Percentiles rank a stretch among this genome's conserved stretches.
phyloP scores from a whole-genome alignment of 2,329 filamentous ascomycete species.

The Phyllachora maydis region DNA sequence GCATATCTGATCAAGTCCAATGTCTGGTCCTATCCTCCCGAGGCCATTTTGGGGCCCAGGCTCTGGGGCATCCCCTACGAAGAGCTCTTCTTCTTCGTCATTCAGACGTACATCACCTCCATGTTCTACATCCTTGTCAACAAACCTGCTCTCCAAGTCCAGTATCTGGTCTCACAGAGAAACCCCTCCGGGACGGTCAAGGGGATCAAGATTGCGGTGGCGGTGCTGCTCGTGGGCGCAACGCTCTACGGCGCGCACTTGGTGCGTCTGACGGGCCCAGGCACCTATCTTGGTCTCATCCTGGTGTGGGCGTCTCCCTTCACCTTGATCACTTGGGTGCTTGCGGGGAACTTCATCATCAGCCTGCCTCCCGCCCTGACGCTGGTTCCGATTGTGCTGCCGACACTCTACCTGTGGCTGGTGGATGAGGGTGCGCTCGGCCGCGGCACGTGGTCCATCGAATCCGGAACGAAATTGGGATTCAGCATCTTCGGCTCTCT shows the following conservation, averaged over 20 bases:
- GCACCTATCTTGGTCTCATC: no score
- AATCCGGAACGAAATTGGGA: constrained; percentile 43
- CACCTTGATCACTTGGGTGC: no score
- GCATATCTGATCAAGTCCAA: constrained; percentile 47
- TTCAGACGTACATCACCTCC: constrained; percentile 56
- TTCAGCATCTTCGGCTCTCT: constrained; percentile 40
- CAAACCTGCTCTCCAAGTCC: constrained; percentile 35
- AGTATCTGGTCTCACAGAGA: constrained; percentile 15
- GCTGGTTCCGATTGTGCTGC: constrained; percentile 39
- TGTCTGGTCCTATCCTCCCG: constrained; percentile 51
- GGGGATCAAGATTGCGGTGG: constrained; percentile 20
- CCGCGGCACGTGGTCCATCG: constrained; percentile 53
- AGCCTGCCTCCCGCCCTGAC: no score
- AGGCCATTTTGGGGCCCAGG: constrained; percentile 41
- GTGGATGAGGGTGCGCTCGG: constrained; percentile 49
- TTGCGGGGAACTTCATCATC: no score
- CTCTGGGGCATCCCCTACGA: constrained; percentile 47
- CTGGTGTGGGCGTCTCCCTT: no score
- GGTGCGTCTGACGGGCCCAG: no score
- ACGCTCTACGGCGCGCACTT: constrained; percentile 22
- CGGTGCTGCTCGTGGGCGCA: constrained; percentile 20
- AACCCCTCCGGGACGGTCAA: constrained; percentile 8
- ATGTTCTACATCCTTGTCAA: constrained; percentile 46
- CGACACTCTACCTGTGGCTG: constrained; percentile 51
- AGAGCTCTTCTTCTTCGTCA: constrained; percentile 58